Base-by-base conservation (phyloP, 2,329 filamentous ascomycete species). In the Neofusicoccum sp. region DNA sequence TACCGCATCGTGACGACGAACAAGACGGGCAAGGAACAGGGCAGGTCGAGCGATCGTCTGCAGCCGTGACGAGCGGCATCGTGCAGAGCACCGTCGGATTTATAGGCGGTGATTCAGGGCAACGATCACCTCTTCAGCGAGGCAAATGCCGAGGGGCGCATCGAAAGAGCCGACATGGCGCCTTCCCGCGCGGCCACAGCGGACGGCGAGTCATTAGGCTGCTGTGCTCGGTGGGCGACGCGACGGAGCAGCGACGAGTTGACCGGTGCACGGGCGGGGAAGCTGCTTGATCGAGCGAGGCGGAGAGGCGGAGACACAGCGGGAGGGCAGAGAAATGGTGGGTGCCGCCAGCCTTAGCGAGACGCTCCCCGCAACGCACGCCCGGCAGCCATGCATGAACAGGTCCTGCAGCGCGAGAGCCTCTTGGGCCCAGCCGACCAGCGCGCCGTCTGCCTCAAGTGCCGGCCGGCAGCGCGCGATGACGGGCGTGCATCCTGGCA, bases 171-270 rank as follows among this genome's bases (percentile, higher is more conserved):
- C 49, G 51, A 43, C 26, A 24, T 54, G 26, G 36, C 20, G 49
- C 49, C 49, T n/a, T 3, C 1, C 1, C 24, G 34, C 6, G 16
- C 24, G 49, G 24, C 24, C 30, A 6, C 16, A 28, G 30, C 36
- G 36, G 14, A 12, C n/a, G 51, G 8, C 51, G 51, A 56, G 51
- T 56, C 51, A 56, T 54, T 41, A 54, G 49, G 33, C 34, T 36
- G n/a, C n/a, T 54, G 33, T 9, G 38, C 36, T 56, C 28, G 49
- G 49, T 14, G 24, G 49, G 20, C 41, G 49, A 54, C 49, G 49
- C 41, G 49, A 36, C 49, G 36, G 14, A 41, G 20, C 20, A 20
- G 20, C 20, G 20, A 20, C 20, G 20, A 20, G 24, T 40, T 16
- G 31, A 41, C 34, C n/a, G 51, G 51, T 9, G 51, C 51, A 43